A percentile compares a stretch with the other conserved stretches of the same genome.
Evolutionary conservation across 345 rosid species (phyloP).

Genomic region (Pelargonium nanum): DNA sequence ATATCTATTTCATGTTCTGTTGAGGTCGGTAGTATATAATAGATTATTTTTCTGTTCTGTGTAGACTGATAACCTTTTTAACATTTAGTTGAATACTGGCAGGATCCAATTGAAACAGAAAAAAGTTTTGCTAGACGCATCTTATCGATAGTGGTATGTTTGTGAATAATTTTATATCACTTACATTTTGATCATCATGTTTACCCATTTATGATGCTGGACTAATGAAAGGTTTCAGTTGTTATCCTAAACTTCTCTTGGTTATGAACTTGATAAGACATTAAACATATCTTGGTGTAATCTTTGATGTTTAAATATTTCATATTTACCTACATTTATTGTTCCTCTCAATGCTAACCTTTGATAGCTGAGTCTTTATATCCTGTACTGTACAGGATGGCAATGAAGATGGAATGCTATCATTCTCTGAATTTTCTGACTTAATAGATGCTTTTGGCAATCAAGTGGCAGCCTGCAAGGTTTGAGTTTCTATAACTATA

Average conservation of each 20-base stretch:
- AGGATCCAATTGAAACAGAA: constrained; percentile 93
- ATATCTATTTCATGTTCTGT: constrained; percentile 62
- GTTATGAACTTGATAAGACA: too few species aligned
- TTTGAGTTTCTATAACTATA: constrained; percentile 12
- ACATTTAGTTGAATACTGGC: background rate
- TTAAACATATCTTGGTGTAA: too few species aligned
- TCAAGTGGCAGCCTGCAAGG: constrained; percentile 67
- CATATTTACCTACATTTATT: too few species aligned
- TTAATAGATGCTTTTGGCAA: constrained; percentile 79
- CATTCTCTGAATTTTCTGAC: constrained; percentile 70
- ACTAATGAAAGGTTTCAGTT: background rate
- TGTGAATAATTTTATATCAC: background rate
- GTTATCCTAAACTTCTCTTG: background rate
- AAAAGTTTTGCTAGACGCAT: constrained; percentile 75
- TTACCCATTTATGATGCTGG: background rate
- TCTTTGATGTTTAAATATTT: too few species aligned
- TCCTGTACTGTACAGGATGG: constrained; percentile 44
- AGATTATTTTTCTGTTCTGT: background rate
- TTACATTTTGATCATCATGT: background rate
- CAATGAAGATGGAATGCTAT: constrained; percentile 75
- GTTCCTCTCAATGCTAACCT: too few species aligned
- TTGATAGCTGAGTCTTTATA: background rate
- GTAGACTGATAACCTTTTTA: background rate
- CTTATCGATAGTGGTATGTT: constrained; percentile 72
- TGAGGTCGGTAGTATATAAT: constrained; percentile 44